These are phyloP conservation scores for Hypholoma fasciculare DNA, from an alignment of 768 basidiomycete species.

Conservation along the genomic window DNA sequence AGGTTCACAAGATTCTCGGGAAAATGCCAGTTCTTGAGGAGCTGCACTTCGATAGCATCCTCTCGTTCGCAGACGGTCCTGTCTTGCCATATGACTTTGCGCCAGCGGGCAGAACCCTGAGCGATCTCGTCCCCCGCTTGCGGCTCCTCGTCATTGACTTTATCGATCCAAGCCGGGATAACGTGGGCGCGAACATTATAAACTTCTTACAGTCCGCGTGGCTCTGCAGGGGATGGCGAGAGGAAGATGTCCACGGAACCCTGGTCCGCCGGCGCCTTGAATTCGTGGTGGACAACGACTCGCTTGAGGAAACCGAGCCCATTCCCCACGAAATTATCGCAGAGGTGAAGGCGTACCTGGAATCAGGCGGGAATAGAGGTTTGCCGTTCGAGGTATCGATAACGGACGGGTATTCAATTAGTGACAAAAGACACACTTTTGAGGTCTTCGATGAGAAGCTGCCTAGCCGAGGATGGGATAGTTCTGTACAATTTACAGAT, in stretches of 20 bases:
- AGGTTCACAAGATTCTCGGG: neutral
- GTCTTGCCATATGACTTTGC: neutral
- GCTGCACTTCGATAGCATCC: neutral
- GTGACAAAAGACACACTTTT: neutral
- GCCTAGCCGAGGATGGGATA: neutral
- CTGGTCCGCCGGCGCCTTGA: neutral
- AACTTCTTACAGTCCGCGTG: neutral
- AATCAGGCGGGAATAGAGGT: too few relatives aligned
- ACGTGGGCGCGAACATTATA: neutral
- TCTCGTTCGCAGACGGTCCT: neutral
- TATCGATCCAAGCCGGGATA: neutral
- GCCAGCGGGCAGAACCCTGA: neutral
- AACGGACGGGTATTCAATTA: neutral
- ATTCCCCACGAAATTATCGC: neutral
- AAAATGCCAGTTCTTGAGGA: neutral
- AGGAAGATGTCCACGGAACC: neutral
- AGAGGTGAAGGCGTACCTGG: neutral
- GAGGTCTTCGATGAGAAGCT: constrained; percentile 1
- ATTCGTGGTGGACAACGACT: neutral
- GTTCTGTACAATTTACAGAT: neutral
- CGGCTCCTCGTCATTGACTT: constrained; percentile 1
- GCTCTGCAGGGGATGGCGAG: neutral
- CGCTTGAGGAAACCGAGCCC: neutral
- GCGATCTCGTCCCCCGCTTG: neutral
- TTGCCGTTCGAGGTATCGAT: neutral